Conservation (phyloP, 768 basidiomycete genomes). For the Auriscalpium vulgare region DNA sequence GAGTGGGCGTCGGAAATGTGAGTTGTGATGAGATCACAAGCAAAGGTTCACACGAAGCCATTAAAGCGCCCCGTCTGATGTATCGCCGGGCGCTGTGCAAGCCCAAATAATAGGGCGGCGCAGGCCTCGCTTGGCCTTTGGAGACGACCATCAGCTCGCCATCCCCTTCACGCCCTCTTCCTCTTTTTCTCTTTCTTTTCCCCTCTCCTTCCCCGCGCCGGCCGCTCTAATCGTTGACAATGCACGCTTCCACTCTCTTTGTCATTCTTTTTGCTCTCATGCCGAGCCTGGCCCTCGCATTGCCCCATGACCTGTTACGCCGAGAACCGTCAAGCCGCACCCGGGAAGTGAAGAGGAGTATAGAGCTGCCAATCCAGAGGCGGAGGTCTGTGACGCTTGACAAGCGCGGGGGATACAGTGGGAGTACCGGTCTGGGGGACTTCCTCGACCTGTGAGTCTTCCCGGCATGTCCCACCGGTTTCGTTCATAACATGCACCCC, state of each 20-base stretch:
- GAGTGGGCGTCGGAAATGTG: too few relatives aligned
- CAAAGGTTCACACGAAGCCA: too few relatives aligned
- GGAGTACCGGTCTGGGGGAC: conserved; percentile 11
- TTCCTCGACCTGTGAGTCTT: conserved; percentile 4
- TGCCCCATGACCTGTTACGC: background rate
- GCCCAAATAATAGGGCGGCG: too few relatives aligned
- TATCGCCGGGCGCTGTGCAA: too few relatives aligned
- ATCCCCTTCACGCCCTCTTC: background rate
- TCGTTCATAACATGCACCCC: background rate
- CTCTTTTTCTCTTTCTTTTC: background rate
- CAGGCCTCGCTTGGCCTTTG: background rate
- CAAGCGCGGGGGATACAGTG: conserved; percentile 7
- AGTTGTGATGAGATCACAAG: too few relatives aligned
- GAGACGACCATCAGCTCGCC: background rate
- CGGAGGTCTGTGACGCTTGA: background rate
- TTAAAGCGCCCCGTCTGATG: too few relatives aligned
- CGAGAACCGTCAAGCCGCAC: background rate
- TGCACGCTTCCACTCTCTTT: background rate
- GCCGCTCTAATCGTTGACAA: conserved; percentile 3
- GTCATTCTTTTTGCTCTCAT: background rate
- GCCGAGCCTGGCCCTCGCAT: background rate
- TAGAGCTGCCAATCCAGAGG: conserved; percentile 7
- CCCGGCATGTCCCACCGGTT: background rate
- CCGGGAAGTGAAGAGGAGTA: background rate
- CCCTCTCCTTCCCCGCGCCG: conserved; percentile 3